Evolutionary conservation across 768 basidiomycete genomes (phyloP).

Genomic region (Naematelia aurantialba): DNA sequence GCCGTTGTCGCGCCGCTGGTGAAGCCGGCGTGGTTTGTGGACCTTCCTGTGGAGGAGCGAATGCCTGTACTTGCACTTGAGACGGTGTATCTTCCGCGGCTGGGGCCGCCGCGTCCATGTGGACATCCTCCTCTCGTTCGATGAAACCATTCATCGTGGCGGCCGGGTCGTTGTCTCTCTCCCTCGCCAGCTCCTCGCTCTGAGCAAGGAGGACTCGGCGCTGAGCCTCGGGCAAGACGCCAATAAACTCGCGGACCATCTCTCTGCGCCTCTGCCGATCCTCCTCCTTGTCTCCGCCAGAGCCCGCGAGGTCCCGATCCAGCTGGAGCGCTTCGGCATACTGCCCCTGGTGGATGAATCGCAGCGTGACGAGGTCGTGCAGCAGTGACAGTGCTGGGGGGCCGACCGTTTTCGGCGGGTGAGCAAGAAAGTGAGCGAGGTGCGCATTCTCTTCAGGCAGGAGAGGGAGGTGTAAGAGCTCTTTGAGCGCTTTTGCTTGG

Average conservation of each 20-base stretch:
- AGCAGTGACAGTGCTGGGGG: constrained; percentile 23
- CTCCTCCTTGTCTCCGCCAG: constrained; percentile 27
- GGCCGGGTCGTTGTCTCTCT: not conserved
- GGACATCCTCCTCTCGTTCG: not conserved
- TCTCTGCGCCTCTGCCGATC: constrained; percentile 38
- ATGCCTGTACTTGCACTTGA: constrained; percentile 1
- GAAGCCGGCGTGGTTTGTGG: not conserved
- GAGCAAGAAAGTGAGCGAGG: constrained; percentile 33
- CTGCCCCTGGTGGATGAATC: constrained; percentile 42
- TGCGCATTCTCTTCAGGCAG: constrained; percentile 29
- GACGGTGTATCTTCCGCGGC: constrained; percentile 1
- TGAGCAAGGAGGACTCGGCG: constrained; percentile 20
- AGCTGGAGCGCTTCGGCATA: constrained; percentile 39
- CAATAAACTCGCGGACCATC: constrained; percentile 45
- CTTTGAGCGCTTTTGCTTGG: constrained; percentile 20
- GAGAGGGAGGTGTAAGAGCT: constrained; percentile 37
- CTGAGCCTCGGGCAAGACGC: constrained; percentile 40
- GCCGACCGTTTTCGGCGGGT: constrained; percentile 27
- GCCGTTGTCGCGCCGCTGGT: constrained; percentile 3
- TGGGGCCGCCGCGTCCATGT: not conserved
- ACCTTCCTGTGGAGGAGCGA: not conserved
- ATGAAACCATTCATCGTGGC: constrained; percentile 3
- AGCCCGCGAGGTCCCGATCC: constrained; percentile 36
- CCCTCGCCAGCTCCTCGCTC: constrained; percentile 6
- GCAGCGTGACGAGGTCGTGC: constrained; percentile 41